phyloP scores from a whole-genome alignment of 805 yeast genomes.

The Blastobotrys attinorum region DNA sequence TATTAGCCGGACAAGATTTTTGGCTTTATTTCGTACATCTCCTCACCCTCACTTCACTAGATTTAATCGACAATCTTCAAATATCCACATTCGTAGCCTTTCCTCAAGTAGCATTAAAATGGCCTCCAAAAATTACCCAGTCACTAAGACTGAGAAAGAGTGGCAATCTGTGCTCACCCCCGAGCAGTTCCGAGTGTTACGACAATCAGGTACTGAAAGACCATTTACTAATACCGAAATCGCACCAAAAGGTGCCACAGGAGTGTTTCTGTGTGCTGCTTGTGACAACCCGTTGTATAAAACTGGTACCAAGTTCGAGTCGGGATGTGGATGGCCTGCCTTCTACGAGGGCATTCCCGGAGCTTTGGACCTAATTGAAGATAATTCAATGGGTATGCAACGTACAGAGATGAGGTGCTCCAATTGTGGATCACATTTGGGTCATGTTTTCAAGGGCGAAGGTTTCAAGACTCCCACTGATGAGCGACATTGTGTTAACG shows the following conservation, averaged over 20 bases:
- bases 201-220: constrained; percentile 66
- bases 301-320: constrained; percentile 72
- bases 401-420: constrained; percentile 87
- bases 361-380: constrained; percentile 54
- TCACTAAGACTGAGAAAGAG: constrained; percentile 40
- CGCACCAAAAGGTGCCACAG: constrained; percentile 40
- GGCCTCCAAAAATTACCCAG: constrained; percentile 12
- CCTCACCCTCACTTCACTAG: too few species aligned
- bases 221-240: constrained; percentile 56
- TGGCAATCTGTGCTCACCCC: constrained; percentile 79
- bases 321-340: constrained; percentile 98
- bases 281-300: constrained; percentile 75
- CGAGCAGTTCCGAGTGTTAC: constrained; percentile 67
- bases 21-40: too few species aligned
- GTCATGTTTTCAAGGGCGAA: constrained; percentile 92
- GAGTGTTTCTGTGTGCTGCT: constrained; percentile 78
- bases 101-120: too few species aligned
- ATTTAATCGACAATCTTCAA: too few species aligned
- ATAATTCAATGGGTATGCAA: constrained; percentile 62
- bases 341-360: constrained; percentile 87
- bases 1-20: too few species aligned
- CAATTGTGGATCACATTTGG: constrained; percentile 88
- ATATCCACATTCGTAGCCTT: too few species aligned
- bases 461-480: constrained; percentile 85
- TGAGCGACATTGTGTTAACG: constrained; percentile 92